phyloP scores from a whole-genome alignment of 345 rosid genomes.

The Eucalyptus rudis region DNA sequence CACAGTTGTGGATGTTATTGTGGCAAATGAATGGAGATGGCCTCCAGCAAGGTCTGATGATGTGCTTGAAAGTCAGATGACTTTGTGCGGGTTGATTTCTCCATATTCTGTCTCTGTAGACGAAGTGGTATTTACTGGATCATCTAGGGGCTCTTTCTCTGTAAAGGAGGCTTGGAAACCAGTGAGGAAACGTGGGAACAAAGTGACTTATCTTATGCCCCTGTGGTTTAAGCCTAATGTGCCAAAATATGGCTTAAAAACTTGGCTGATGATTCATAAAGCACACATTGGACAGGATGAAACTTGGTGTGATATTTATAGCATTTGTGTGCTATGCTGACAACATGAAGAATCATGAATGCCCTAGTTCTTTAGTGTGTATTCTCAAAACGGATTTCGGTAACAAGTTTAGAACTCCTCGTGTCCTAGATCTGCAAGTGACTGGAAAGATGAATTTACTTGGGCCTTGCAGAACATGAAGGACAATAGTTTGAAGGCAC shows the following conservation, averaged over 20 bases:
- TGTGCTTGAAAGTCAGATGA: not conserved
- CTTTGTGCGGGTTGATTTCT: not conserved
- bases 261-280: not conserved
- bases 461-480: not conserved
- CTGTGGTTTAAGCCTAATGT: not conserved
- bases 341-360: not conserved
- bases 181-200: not conserved
- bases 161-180: not conserved
- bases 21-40: no score
- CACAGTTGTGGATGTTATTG: not conserved
- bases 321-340: not conserved
- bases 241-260: not conserved
- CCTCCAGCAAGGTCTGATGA: no score
- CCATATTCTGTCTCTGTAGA: not conserved
- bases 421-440: not conserved
- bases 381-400: accelerated
- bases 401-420: not conserved
- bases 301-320: not conserved
- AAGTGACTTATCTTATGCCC: accelerated
- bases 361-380: not conserved
- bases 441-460: not conserved
- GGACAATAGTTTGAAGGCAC: not conserved
- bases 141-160: not conserved
- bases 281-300: not conserved
- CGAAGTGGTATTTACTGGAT: not conserved